phyloP scores from a whole-genome alignment of 768 basidiomycete genomes.

The Kwoniella sp. region DNA sequence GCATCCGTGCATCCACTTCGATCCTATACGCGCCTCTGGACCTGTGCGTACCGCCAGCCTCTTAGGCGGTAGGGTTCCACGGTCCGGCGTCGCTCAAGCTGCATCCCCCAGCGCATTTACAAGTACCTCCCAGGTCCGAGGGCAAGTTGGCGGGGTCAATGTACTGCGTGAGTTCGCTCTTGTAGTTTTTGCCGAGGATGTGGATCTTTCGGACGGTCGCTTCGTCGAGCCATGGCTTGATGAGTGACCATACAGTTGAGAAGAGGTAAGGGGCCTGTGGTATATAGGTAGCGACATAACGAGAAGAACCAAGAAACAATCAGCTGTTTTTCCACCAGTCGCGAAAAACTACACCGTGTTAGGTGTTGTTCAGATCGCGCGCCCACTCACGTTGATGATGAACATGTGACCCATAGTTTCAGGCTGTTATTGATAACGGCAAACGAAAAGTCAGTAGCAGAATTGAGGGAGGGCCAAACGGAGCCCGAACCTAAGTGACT shows the following conservation, averaged over 20 bases:
- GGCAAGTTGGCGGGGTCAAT: constrained; percentile 83
- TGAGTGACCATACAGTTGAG: constrained; percentile 78
- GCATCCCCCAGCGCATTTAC: constrained; percentile 77
- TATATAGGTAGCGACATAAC: no score
- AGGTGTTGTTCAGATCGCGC: neutral
- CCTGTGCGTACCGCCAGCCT: neutral
- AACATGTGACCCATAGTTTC: constrained; percentile 89
- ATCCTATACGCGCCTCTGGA: no score
- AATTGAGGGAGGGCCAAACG: no score
- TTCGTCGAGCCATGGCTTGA: constrained; percentile 92
- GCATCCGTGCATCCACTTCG: no score
- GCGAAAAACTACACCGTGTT: no score
- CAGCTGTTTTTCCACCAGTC: no score
- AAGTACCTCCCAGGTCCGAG: constrained; percentile 78
- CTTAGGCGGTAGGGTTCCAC: constrained; percentile 64
- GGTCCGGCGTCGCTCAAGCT: constrained; percentile 87
- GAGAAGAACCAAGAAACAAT: neutral
- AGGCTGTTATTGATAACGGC: constrained; percentile 37
- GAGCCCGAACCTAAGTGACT: neutral
- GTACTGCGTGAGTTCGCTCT: constrained; percentile 74
- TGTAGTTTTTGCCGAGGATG: constrained; percentile 77
- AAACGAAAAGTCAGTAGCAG: constrained; percentile 7
- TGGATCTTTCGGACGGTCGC: constrained; percentile 94
- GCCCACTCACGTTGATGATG: constrained; percentile 75
- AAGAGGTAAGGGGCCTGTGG: constrained; percentile 79